Percentiles rank a stretch among this genome's conserved stretches.
These are phyloP conservation scores for Xylariaceae sp. DNA, from an alignment of 2,329 filamentous ascomycete species.

Conservation along the genomic window DNA sequence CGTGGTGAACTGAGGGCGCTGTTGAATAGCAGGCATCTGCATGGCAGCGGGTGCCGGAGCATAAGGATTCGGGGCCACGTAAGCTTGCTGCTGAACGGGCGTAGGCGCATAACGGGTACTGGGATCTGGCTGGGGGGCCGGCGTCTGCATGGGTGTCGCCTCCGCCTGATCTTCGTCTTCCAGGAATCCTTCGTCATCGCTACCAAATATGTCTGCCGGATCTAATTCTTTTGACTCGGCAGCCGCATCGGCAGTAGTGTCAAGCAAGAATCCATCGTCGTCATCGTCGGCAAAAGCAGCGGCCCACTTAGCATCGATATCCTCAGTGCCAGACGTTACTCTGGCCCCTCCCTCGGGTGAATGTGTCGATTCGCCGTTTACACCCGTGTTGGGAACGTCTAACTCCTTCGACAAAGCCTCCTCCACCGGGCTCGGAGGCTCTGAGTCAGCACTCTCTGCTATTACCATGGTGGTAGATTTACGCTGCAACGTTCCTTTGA, in stretches of 20 bases:
- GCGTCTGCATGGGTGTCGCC: slow-evolving; percentile 21
- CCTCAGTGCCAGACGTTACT: slow-evolving; percentile 31
- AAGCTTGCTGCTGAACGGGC: slow-evolving; percentile 22
- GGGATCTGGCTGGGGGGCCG: slow-evolving; percentile 18
- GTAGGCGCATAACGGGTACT: slow-evolving; percentile 34
- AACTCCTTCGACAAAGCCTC: slow-evolving; percentile 13
- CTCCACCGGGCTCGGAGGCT: slow-evolving; percentile 23
- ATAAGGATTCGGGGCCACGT: slow-evolving; percentile 38
- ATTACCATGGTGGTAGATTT: slow-evolving; percentile 68
- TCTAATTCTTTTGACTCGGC: slow-evolving; percentile 48
- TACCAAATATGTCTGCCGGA: slow-evolving; percentile 63
- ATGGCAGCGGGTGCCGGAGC: slow-evolving; percentile 38
- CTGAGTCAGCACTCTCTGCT: slow-evolving; percentile 30
- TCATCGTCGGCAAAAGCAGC: slow-evolving; percentile 73
- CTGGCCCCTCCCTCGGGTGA: slow-evolving; percentile 19
- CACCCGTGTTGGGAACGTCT: slow-evolving; percentile 7
- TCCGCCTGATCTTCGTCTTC: slow-evolving; percentile 48
- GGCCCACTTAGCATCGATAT: slow-evolving; percentile 77
- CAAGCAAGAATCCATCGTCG: slow-evolving; percentile 57
- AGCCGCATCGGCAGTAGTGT: slow-evolving; percentile 44
- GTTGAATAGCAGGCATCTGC: slow-evolving; percentile 23
- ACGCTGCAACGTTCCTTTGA: slow-evolving; percentile 45
- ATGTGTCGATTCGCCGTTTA: slow-evolving; percentile 23
- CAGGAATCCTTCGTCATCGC: slow-evolving; percentile 81
- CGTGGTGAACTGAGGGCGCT: slow-evolving; percentile 25